phyloP scores from a whole-genome alignment of 345 rosid species.

The Melastoma malabathricum region DNA sequence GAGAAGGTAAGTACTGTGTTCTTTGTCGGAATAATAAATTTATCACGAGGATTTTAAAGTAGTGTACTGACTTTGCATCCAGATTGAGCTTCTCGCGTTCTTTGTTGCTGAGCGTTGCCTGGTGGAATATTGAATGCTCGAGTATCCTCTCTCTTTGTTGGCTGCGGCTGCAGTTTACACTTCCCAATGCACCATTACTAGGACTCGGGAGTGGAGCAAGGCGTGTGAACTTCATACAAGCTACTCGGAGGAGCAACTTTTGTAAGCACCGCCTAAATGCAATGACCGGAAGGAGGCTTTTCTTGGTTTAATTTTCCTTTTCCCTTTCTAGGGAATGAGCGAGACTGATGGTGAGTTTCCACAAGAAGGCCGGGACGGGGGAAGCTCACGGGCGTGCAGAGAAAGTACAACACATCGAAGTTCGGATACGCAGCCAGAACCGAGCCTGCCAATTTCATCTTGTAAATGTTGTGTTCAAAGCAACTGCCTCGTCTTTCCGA shows the following conservation, averaged over 20 bases:
- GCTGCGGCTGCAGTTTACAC: constrained; percentile 65
- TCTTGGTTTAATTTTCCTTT: background rate
- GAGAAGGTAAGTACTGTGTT: constrained; percentile 12
- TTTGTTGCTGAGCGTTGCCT: constrained; percentile 42
- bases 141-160: constrained; percentile 41
- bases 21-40: background rate
- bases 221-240: constrained; percentile 31
- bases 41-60: background rate
- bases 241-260: constrained; percentile 32
- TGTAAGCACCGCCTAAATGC: constrained; percentile 14
- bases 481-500: too few species aligned
- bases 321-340: constrained; percentile 8
- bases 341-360: constrained; percentile 13
- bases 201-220: constrained; percentile 33
- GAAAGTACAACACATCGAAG: constrained; percentile 6
- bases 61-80: background rate
- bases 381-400: constrained; percentile 9
- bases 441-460: constrained; percentile 10
- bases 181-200: constrained; percentile 31
- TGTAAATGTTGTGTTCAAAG: background rate
- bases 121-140: constrained; percentile 47
- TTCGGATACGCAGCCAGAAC: constrained; percentile 7
- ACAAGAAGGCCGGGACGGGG: constrained; percentile 10
- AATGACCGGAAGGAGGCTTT: background rate
- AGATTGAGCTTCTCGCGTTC: constrained; percentile 34